phyloP scores from a whole-genome alignment of 2,329 filamentous ascomycete genomes.

The Saccharata proteae region DNA sequence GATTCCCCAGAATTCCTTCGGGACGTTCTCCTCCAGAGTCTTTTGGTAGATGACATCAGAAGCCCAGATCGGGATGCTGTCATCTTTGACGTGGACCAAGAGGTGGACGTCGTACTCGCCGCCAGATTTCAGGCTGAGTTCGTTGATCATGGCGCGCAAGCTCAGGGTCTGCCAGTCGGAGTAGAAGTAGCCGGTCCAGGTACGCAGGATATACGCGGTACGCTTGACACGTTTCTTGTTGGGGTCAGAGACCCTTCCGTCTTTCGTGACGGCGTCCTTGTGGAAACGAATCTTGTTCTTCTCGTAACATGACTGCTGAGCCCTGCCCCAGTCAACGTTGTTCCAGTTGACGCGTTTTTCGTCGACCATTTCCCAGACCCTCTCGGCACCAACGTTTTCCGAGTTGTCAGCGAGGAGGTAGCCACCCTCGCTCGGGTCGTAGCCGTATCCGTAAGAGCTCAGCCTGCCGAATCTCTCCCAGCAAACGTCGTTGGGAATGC shows the following conservation, averaged over 20 bases:
- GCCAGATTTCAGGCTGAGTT: constrained; percentile 67
- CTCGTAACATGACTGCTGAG: constrained; percentile 35
- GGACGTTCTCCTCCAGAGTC: constrained; percentile 56
- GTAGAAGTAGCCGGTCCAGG: constrained; percentile 74
- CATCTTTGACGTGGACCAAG: constrained; percentile 73
- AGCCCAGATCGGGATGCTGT: constrained; percentile 64
- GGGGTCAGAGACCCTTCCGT: constrained; percentile 14
- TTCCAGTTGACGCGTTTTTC: constrained; percentile 36
- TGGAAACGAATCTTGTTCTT: constrained; percentile 38
- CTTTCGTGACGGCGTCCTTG: constrained; percentile 17
- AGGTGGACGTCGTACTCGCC: constrained; percentile 81
- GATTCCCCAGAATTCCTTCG: constrained; percentile 77
- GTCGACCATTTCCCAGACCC: constrained; percentile 47
- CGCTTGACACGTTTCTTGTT: constrained; percentile 38
- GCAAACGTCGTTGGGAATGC: constrained; percentile 35
- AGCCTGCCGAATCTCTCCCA: constrained; percentile 40
- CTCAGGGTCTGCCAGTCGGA: constrained; percentile 68
- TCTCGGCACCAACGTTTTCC: constrained; percentile 31
- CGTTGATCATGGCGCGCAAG: constrained; percentile 70
- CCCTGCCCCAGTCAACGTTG: constrained; percentile 36
- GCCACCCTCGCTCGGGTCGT: constrained; percentile 31
- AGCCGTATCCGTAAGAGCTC: constrained; percentile 39
- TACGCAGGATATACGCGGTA: constrained; percentile 73
- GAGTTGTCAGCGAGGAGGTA: constrained; percentile 36
- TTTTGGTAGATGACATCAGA: constrained; percentile 56